These are phyloP conservation scores for Dacryopinax primogenitus DNA, from an alignment of 768 basidiomycete genomes.

Conservation along the genomic window DNA sequence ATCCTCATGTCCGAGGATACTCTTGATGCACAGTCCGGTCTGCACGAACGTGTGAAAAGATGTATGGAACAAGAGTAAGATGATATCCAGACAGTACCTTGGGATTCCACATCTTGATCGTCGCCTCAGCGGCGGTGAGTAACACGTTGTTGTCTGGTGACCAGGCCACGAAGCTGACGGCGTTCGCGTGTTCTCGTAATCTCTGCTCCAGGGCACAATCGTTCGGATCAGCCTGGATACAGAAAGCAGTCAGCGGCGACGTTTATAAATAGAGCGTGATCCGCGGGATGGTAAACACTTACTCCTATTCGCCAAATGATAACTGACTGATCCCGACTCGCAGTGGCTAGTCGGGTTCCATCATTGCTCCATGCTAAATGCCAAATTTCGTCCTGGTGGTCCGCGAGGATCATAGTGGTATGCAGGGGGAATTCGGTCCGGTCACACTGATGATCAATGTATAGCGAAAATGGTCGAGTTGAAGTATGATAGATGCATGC, in stretches of 20 bases:
- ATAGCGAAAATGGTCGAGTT: conserved; percentile 59
- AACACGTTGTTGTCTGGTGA: conserved; percentile 77
- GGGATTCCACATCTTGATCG: conserved; percentile 81
- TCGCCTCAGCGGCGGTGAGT: conserved; percentile 67
- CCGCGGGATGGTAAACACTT: conserved; percentile 25
- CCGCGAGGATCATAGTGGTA: conserved; percentile 72
- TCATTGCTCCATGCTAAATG: conserved; percentile 89
- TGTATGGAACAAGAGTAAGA: neutral
- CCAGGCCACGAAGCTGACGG: conserved; percentile 80
- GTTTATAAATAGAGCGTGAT: neutral
- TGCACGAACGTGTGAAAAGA: conserved; percentile 26
- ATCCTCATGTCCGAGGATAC: conserved; percentile 60
- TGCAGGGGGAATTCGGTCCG: conserved; percentile 69
- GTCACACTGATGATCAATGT: conserved; percentile 74
- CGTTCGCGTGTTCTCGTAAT: conserved; percentile 62
- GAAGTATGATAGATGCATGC: conserved; percentile 77
- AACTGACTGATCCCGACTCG: conserved; percentile 72
- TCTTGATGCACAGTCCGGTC: conserved; percentile 61
- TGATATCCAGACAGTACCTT: conserved; percentile 44
- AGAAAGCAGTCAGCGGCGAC: conserved; percentile 1
- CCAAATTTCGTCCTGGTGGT: conserved; percentile 92
- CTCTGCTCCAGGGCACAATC: conserved; percentile 48
- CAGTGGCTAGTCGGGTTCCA: conserved; percentile 71
- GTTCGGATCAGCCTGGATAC: conserved; percentile 35
- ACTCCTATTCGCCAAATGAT: conserved; percentile 85